A percentile compares a stretch with the other conserved stretches of the same genome.
These are phyloP conservation scores for Leucosporidium creatinivorum DNA, from an alignment of 768 basidiomycete genomes.

Conservation along the genomic window DNA sequence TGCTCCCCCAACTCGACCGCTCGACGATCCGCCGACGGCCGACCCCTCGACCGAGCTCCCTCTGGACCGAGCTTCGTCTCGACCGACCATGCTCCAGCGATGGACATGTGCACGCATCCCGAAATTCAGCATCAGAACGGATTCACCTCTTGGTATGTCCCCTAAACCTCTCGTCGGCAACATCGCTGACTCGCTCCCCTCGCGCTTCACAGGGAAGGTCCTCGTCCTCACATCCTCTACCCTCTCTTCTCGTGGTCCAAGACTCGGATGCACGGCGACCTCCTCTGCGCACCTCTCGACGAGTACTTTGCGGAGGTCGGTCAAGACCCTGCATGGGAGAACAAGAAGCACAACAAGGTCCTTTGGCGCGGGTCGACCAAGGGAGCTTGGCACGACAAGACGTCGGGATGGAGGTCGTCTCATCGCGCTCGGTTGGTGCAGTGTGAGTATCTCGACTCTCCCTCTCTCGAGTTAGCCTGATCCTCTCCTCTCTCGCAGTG, in stretches of 20 bases:
- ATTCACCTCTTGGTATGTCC: slow-evolving; percentile 11
- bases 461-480: slow-evolving; percentile 19
- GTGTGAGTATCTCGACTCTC: slow-evolving; percentile 41
- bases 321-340: slow-evolving; percentile 81
- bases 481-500: not conserved
- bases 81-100: slow-evolving; percentile 35
- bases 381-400: slow-evolving; percentile 53
- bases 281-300: slow-evolving; percentile 90
- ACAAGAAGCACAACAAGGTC: slow-evolving; percentile 65
- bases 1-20: slow-evolving; percentile 33
- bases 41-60: slow-evolving; percentile 30
- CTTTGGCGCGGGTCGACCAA: slow-evolving; percentile 97
- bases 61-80: slow-evolving; percentile 35
- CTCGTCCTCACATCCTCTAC: slow-evolving; percentile 29
- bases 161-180: not conserved
- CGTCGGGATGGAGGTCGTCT: slow-evolving; percentile 49
- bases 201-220: slow-evolving; percentile 34
- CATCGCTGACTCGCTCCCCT: not conserved
- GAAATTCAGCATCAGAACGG: slow-evolving; percentile 38
- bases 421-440: slow-evolving; percentile 46
- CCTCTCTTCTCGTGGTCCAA: slow-evolving; percentile 82
- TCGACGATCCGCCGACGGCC: slow-evolving; percentile 31
- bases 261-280: slow-evolving; percentile 73
- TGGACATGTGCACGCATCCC: slow-evolving; percentile 43
- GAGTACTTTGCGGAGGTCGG: slow-evolving; percentile 77